phyloP scores from a whole-genome alignment of 352 stramenopile genomes.

The Pythium myriotylum region DNA sequence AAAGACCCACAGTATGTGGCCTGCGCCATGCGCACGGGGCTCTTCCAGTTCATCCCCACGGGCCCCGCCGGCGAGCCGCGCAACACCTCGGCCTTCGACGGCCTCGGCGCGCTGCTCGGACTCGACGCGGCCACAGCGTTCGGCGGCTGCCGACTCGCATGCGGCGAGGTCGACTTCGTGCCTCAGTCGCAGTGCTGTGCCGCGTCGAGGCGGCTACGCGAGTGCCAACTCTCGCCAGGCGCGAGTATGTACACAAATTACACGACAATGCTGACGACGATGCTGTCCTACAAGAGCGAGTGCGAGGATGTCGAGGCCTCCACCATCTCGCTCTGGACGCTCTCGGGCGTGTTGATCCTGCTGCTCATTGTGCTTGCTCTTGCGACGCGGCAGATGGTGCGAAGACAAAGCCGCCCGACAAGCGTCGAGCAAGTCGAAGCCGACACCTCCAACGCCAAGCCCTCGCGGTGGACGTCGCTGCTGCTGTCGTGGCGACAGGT shows the following conservation, averaged over 20 bases:
- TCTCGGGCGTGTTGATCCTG: slow-evolving; percentile 23
- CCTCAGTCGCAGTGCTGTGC: background rate
- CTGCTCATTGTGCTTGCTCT: slow-evolving; percentile 27
- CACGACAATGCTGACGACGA: slow-evolving; percentile 35
- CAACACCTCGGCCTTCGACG: background rate
- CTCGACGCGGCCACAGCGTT: slow-evolving; percentile 4
- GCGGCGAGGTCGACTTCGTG: background rate
- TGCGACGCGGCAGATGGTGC: slow-evolving; percentile 20
- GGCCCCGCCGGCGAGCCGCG: background rate
- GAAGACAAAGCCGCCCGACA: background rate
- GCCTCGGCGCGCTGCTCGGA: background rate
- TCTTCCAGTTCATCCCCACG: slow-evolving; percentile 46
- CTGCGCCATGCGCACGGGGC: slow-evolving; percentile 63
- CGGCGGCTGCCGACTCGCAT: background rate
- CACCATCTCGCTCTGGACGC: slow-evolving; percentile 38
- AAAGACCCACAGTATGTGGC: slow-evolving; percentile 46
- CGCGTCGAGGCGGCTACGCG: slow-evolving; percentile 9
- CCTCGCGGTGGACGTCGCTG: slow-evolving; percentile 19
- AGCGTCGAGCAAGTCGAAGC: background rate
- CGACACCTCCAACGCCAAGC: slow-evolving; percentile 21
- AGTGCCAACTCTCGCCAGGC: slow-evolving; percentile 30
- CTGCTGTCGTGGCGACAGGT: slow-evolving; percentile 46
- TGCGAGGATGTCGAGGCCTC: no score
- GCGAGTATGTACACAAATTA: slow-evolving; percentile 36
- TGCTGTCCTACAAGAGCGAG: slow-evolving; percentile 38